Evolutionary conservation across 2,329 filamentous ascomycete genomes (phyloP).

Genomic region (Claviceps sp.): DNA sequence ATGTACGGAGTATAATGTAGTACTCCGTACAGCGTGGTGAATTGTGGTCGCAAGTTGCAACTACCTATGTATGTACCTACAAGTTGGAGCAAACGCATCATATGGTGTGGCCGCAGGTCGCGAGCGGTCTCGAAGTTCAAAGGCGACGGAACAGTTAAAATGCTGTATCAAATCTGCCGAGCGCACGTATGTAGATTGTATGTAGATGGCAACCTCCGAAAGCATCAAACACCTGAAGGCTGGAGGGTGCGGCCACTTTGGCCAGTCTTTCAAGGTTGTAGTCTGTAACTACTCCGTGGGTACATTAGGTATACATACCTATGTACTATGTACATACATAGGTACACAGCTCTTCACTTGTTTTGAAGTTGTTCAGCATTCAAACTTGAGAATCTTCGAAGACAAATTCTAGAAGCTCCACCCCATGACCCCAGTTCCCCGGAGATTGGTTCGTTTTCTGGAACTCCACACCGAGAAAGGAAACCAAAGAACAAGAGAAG

Average conservation of each 20-base stretch:
- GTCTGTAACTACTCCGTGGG: no score
- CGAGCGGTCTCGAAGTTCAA: not conserved
- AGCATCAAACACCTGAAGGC: not conserved
- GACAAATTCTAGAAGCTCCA: not conserved
- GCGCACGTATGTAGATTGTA: no score
- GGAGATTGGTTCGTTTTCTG: not conserved
- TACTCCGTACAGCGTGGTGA: not conserved
- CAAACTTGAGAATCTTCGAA: not conserved
- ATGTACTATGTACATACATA: no score
- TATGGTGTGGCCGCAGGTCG: not conserved
- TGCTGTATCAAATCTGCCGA: not conserved
- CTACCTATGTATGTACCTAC: no score
- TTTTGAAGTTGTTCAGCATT: no score
- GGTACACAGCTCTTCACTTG: no score
- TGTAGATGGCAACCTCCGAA: not conserved
- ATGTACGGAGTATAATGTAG: no score
- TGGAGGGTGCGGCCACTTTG: not conserved
- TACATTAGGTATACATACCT: no score
- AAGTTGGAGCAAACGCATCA: not conserved
- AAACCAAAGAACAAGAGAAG: not conserved
- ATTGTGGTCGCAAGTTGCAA: no score
- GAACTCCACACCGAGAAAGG: not conserved
- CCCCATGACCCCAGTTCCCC: not conserved
- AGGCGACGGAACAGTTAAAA: not conserved
- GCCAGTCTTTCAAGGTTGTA: not conserved